Evolutionary conservation across 2,329 filamentous ascomycete genomes (phyloP), one percentile per base, ranked within the genome.

Genomic region (Microdochium trichocladiopsis): DNA sequence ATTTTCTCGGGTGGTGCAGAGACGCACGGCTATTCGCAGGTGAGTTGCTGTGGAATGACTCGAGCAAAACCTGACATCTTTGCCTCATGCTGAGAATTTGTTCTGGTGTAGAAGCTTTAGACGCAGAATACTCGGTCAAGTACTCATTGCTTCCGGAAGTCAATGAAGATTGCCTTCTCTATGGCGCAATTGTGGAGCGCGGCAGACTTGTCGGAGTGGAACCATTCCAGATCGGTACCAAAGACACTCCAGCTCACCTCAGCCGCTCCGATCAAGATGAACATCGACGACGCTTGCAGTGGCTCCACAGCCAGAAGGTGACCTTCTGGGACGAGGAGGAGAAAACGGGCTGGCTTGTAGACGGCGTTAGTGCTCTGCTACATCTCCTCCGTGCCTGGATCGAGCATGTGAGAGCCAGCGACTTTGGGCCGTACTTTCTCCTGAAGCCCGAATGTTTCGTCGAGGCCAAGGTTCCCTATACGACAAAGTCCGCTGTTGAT

Each of bases 341-440:
- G 4, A 63, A 63, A 37, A 59, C 64, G 28, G 68, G 60, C 1
- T 72, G 68, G 68, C 51, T 71, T 1, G 56, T 69, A 0, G 65
- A 71, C 51, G 70, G 69, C 12, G 57, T 60, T 2, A 66, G 60
- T 52, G 68, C 66, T 4, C 50, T 72, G 23, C 60, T 72, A 5
- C 69, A 73, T 52, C 60, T 72, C 2, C 53, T 71, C 10, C 56
- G 63, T 2, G 59, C 64, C 6, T 65, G 63, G 2, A 37, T 67
- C 49, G 24, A 55, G n/a, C 53, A 62, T n/a, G n/a, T n/a, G n/a
- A n/a, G n/a, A n/a, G n/a, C n/a, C n/a, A n/a, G n/a, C 22, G 55
- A 56, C 50, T 47, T 51, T 4, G 22, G 33, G 8, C 57, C 58
- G 21, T 53, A 51, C 4, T 56, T 53, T n/a, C 53, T 55, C 8